Base-by-base conservation (phyloP, 1,139 yeast genomes). In the Protomyces gravidus region DNA sequence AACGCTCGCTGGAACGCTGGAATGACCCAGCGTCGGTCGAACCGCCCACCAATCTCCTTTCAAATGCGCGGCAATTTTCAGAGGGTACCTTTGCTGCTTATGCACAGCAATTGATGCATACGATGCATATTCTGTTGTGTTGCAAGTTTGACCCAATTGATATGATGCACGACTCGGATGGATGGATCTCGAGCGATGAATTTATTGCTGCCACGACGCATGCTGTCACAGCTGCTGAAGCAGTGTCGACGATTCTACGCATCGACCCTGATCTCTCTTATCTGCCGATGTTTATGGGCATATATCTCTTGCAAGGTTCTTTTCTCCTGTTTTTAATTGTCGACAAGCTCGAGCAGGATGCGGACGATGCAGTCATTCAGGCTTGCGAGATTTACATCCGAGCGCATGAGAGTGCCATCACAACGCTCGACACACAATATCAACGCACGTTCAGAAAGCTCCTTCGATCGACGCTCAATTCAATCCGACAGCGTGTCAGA, bases 251-350 rank as follows among this genome's bases (percentile, higher is more conserved):
- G 39, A 65, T 69, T n/a, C 61, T 70, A 27, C 46, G 66, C 5
- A 63, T 67, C 30, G 73, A 71, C 50, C 70, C 72, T 0, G 73
- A 70, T 39, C 52, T 71, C 45, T 65, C 63, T 63, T 64, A 69
- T 40, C 69, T 71, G 71, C 73, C 73, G 3, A 70, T 70, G 60
- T 71, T 71, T 62, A 66, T 68, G 50, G 73, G 71, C 19, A 68
- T 69, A 28, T 70, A 71, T 45, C 62, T 70, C 15, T 61, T 70
- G 25, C 72, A 70, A 46, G 72, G 72, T 9, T 65, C 68, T 48
- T 67, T 63, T 62, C 64, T 58, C 47, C 62, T 64, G 60, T 64
- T 69, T 61, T 63, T 67, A 64, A 55, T 67, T 63, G 63, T 66
- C 45, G 73, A 71, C 47, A 65, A 69, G 32, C 68, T 68, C 19